Evolutionary conservation across 2,329 filamentous ascomycete species (phyloP), one percentile per base, ranked within the genome.

Genomic region (Ophiobolus disseminans): DNA sequence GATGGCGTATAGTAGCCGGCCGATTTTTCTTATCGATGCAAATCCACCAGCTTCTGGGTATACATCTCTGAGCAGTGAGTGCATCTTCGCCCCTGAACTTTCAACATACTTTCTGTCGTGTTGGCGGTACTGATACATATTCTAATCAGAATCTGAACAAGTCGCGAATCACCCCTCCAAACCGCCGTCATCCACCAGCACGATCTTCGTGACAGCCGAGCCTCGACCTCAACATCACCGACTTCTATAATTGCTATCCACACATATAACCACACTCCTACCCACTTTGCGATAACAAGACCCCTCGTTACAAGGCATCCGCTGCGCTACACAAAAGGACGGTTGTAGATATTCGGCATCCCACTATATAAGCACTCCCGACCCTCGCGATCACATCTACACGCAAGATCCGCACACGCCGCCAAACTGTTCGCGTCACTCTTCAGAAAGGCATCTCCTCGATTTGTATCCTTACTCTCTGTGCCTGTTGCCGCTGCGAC

Each of bases 391-490:
- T 20, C 47, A 52, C 31, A 43, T 53, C 51, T 55, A 51, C 56
- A 63, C 63, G 55, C 66, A 51, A 62, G 41, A 43, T 46, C 55
- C 58, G 55, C 58, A 53, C 57, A 61, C 70, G 80, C 81, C 85
- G 87, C 78, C 90, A 96, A 92, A 81, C 84, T 96, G 93, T 96
- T 96, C 83, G 90, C 90, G 80, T 91, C 87, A 75, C 80, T 84
- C 60, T 85, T 93, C 65, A 84, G 85, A 78, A 86, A 90, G 73
- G 85, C 79, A 54, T 75, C 80, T 64, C 73, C 77, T 53, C 77
- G 88, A 70, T 81, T 95, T 69, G 85, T 88, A 76, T 88, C 89
- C 65, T 84, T 87, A 74, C 80, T 87, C 66, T 81, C 85, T 66
- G 83, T 91, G 63, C 83, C 92, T 58, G 84, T 90, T 57, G 82